These are phyloP conservation scores for Macroventuria anomochaeta DNA, from an alignment of 2,329 filamentous ascomycete species.

Conservation along the genomic window DNA sequence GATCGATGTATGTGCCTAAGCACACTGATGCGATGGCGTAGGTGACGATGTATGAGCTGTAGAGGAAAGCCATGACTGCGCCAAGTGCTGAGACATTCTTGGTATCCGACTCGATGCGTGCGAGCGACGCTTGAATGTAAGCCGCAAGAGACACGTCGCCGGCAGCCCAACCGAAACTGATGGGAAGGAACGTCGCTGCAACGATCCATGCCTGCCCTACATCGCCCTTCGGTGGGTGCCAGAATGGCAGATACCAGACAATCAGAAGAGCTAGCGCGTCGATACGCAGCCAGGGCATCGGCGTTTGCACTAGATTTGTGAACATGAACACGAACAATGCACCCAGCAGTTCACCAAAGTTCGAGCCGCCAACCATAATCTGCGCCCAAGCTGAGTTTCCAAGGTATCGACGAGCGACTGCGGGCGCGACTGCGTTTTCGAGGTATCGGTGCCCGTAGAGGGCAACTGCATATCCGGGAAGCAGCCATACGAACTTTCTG, in stretches of 20 bases:
- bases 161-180: slow-evolving; percentile 58
- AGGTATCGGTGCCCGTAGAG: slow-evolving; percentile 60
- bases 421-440: slow-evolving; percentile 57
- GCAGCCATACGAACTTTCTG: slow-evolving; percentile 58
- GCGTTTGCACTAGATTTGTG: slow-evolving; percentile 57
- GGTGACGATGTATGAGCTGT: slow-evolving; percentile 58
- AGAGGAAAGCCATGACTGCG: slow-evolving; percentile 61
- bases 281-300: slow-evolving; percentile 59
- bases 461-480: slow-evolving; percentile 58
- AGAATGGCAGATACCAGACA: slow-evolving; percentile 59
- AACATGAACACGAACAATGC: slow-evolving; percentile 58
- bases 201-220: slow-evolving; percentile 57
- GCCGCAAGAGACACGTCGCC: slow-evolving; percentile 60
- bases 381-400: slow-evolving; percentile 58
- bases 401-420: slow-evolving; percentile 56
- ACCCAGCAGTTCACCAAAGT: slow-evolving; percentile 59
- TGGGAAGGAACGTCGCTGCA: slow-evolving; percentile 55
- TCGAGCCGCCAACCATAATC: slow-evolving; percentile 60
- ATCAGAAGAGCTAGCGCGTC: slow-evolving; percentile 56
- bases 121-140: slow-evolving; percentile 60
- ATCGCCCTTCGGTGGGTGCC: slow-evolving; percentile 50
- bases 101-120: slow-evolving; percentile 53
- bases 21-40: slow-evolving; percentile 55
- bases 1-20: slow-evolving; percentile 57
- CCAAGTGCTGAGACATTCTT: slow-evolving; percentile 58